Evolutionary conservation across 2,329 filamentous ascomycete species (phyloP), one percentile per base, ranked within the genome.

Genomic region (Drechslerella coelobrocha): DNA sequence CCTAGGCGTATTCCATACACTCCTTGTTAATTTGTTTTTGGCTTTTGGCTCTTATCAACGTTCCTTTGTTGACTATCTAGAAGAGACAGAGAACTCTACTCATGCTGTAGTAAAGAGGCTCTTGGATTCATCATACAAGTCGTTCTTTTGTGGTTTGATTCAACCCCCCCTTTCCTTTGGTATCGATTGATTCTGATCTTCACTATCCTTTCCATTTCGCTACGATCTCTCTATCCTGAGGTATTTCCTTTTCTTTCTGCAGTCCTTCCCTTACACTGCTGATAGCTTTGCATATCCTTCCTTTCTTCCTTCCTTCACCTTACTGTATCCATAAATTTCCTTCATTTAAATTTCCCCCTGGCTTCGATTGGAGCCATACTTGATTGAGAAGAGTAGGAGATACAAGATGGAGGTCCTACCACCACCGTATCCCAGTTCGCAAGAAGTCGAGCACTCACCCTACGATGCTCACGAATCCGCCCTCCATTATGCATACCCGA

Each of bases 331-430:
- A 39, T 14, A 4, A 10, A 39, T 39, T 39, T 14, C 34, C 29
- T 41, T 34, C 8, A 34, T 37, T 37, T 47, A 39, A 17, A 48
- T 50, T 50, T 24, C 26, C 12, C 2, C 26, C 4, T 60, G 27
- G 3, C 7, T 10, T 48, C 23, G 6, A 12, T 48, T 21, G n/a
- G 41, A 14, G 23, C 19, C 43, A 59, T 31, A 59, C 29, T 8
- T n/a, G 2, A 27, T 21, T 14, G 34, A n/a, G n/a, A n/a, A n/a
- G n/a, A n/a, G n/a, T n/a, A n/a, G n/a, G n/a, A n/a, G n/a, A n/a
- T n/a, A n/a, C 31, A 69, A 54, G 57, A 62, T 62, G 17, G 65
- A 69, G 21, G 29, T 53, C 1, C 57, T 69, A 26, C 65, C 65
- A 39, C 65, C 65, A 57, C 65, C 65, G 1, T 69, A 69, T 53